These are phyloP conservation scores for Fusarium sp. DNA, from an alignment of 2,329 filamentous ascomycete species.

Conservation along the genomic window DNA sequence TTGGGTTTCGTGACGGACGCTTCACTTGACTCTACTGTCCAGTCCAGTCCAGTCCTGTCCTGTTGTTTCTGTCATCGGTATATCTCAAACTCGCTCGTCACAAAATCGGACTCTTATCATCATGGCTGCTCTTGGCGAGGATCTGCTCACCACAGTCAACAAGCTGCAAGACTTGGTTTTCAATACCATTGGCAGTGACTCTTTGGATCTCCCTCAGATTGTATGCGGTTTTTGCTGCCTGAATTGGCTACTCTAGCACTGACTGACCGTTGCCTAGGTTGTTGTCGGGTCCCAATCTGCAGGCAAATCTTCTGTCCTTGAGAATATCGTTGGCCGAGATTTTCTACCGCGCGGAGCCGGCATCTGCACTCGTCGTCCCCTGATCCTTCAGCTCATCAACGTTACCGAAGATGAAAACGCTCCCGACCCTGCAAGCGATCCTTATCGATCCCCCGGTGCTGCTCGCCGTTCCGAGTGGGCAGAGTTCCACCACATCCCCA, in stretches of 20 bases:
- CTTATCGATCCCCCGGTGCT: conserved; percentile 80
- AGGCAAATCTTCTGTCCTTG: conserved; percentile 96
- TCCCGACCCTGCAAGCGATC: conserved; percentile 70
- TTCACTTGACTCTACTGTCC: conserved; percentile 26
- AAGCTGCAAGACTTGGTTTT: conserved; percentile 98
- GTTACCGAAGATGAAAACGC: conserved; percentile 79
- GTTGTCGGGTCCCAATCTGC: conserved; percentile 98
- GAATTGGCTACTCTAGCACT: conserved; percentile 18
- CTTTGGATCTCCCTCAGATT: conserved; percentile 96
- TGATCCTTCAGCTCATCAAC: conserved; percentile 98
- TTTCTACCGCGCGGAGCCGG: conserved; percentile 96
- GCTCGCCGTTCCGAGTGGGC: conserved; percentile 78
- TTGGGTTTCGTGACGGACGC: conserved; percentile 27
- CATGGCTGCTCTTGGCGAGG: conserved; percentile 96
- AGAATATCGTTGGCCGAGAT: conserved; percentile 98
- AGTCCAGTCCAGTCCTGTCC: conserved; percentile 14
- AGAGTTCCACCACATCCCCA: conserved; percentile 95
- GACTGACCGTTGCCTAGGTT: conserved; percentile 66
- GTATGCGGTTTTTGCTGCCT: conserved; percentile 61
- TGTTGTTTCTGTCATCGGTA: conserved; percentile 22
- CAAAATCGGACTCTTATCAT: conserved; percentile 38
- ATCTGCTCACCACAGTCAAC: conserved; percentile 94
- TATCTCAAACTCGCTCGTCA: conserved; percentile 14
- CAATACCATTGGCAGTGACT: conserved; percentile 99
- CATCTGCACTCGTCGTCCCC: conserved; percentile 91